Conservation (phyloP, 768 basidiomycete genomes). For the Mycena polygramma region DNA sequence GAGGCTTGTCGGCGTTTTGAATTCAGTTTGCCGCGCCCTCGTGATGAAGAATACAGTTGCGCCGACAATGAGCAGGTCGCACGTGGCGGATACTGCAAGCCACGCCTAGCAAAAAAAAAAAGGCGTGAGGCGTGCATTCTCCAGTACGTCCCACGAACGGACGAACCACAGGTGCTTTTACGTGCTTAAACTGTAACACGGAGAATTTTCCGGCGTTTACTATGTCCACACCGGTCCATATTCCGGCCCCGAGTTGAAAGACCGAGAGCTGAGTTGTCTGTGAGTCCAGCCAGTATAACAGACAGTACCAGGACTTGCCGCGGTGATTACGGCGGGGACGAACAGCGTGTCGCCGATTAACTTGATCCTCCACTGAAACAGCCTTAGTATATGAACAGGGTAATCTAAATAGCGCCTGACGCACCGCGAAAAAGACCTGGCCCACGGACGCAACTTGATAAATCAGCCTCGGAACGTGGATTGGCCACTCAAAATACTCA, state of each 20-base stretch:
- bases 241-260: background rate
- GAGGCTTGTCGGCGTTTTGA: background rate
- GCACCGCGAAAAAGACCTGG: conserved; percentile 38
- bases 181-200: background rate
- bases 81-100: conserved; percentile 35
- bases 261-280: background rate
- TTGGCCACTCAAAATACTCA: conserved; percentile 4
- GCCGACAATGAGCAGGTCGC: conserved; percentile 37
- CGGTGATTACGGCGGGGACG: conserved; percentile 31
- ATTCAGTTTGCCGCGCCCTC: conserved; percentile 15
- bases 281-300: background rate
- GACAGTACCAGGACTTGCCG: background rate
- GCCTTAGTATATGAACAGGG: no score
- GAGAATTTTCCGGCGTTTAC: conserved; percentile 1
- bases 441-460: conserved; percentile 37
- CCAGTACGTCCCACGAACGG: no score
- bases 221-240: conserved; percentile 12
- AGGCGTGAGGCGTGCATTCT: no score
- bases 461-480: background rate
- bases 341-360: conserved; percentile 29
- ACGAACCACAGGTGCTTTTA: background rate
- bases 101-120: conserved; percentile 34
- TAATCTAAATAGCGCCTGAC: no score
- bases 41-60: conserved; percentile 38
- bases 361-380: conserved; percentile 34